Conservation (phyloP, 805 yeast species). For the Dipodascus albidus region DNA sequence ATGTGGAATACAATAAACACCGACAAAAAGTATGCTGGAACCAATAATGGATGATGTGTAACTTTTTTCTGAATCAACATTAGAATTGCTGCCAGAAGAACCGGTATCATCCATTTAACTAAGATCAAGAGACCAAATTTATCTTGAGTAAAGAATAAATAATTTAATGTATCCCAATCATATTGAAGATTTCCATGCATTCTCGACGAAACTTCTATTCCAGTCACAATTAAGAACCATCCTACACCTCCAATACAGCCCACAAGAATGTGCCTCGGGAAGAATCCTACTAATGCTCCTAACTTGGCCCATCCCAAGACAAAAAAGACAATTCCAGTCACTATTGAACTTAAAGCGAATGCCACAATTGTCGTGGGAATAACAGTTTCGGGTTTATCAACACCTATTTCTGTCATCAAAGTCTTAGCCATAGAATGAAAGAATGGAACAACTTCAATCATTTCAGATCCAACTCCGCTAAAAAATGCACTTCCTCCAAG, state of each 20-base stretch:
- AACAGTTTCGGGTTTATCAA: conserved; percentile 33
- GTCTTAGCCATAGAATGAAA: conserved; percentile 88
- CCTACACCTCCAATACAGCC: conserved; percentile 99
- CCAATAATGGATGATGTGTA: conserved; percentile 57
- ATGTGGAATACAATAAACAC: conserved; percentile 64
- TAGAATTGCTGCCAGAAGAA: conserved; percentile 47
- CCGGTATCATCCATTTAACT: conserved; percentile 58
- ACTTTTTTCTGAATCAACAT: conserved; percentile 46
- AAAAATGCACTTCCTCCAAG: conserved; percentile 84
- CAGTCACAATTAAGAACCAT: conserved; percentile 80
- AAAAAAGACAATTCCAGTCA: conserved; percentile 78
- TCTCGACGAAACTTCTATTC: conserved; percentile 81
- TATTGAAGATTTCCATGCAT: conserved; percentile 64
- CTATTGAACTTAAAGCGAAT: conserved; percentile 68
- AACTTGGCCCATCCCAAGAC: conserved; percentile 64
- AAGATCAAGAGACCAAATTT: conserved; percentile 30
- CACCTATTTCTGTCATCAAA: conserved; percentile 47
- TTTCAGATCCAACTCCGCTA: conserved; percentile 91
- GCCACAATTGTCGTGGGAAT: conserved; percentile 81
- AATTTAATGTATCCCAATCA: conserved; percentile 35
- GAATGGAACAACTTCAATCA: conserved; percentile 98
- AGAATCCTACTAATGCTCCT: conserved; percentile 85
- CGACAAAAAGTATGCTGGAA: conserved; percentile 68
- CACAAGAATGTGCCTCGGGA: conserved; percentile 90
- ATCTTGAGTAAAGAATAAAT: conserved; percentile 2